Conservation (phyloP, 805 yeast species). For the Kluyveromyces nonfermentans region DNA sequence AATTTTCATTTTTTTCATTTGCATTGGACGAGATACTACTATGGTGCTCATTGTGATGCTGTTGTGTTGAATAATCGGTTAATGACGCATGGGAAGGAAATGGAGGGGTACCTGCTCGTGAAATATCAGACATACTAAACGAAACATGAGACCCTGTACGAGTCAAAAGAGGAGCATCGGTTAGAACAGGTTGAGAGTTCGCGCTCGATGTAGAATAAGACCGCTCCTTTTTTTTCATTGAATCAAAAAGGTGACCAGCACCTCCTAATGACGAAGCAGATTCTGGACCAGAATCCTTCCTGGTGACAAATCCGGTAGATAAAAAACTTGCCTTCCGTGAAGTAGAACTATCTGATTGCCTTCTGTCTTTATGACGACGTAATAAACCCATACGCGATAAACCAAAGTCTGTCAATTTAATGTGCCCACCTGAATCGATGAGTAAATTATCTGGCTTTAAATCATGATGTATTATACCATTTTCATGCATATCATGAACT, state of each 20-base stretch:
- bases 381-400: constrained; percentile 81
- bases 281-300: constrained; percentile 5
- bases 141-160: constrained; percentile 26
- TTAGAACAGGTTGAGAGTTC: constrained; percentile 9
- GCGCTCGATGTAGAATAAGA: constrained; percentile 13
- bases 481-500: constrained; percentile 76
- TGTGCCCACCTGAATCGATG: constrained; percentile 79
- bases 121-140: constrained; percentile 19
- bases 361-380: constrained; percentile 52
- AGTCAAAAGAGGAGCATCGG: constrained; percentile 17
- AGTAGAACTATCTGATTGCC: not conserved
- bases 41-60: constrained; percentile 3
- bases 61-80: not conserved
- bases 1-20: constrained; percentile 7
- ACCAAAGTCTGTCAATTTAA: constrained; percentile 93
- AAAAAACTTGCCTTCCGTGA: constrained; percentile 4
- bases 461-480: constrained; percentile 91
- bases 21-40: constrained; percentile 31
- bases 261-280: not conserved
- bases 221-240: constrained; percentile 6
- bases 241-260: not conserved
- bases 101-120: constrained; percentile 26
- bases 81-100: constrained; percentile 1
- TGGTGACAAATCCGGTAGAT: constrained; percentile 4
- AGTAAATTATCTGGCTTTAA: constrained; percentile 89